Evolutionary conservation across 2,329 filamentous ascomycete species (phyloP).

Genomic region (Botrytis sinoallii): DNA sequence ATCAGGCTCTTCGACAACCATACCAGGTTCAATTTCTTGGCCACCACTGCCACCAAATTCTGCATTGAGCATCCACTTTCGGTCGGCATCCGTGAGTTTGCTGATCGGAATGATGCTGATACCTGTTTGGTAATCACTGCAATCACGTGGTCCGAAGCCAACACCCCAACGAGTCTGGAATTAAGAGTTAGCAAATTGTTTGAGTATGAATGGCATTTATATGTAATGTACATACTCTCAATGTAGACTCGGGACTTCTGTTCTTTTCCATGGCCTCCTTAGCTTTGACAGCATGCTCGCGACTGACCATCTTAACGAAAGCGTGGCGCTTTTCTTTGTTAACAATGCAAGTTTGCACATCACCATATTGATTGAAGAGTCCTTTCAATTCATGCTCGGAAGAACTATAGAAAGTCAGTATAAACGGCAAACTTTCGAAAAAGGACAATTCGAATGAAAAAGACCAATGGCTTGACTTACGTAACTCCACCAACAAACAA

Average conservation of each 20-base stretch:
- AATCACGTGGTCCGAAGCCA: slow-evolving; percentile 93
- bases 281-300: slow-evolving; percentile 77
- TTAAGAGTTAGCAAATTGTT: slow-evolving; percentile 13
- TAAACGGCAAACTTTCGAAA: slow-evolving; percentile 7
- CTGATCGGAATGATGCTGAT: slow-evolving; percentile 91
- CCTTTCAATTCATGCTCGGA: slow-evolving; percentile 77
- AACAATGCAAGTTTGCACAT: slow-evolving; percentile 95
- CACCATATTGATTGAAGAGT: slow-evolving; percentile 78
- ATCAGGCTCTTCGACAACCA: slow-evolving; percentile 94
- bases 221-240: slow-evolving; percentile 30
- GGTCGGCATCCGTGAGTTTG: slow-evolving; percentile 90
- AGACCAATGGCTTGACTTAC: slow-evolving; percentile 48
- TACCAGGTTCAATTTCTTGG: slow-evolving; percentile 70
- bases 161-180: slow-evolving; percentile 90
- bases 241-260: slow-evolving; percentile 61
- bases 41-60: slow-evolving; percentile 92
- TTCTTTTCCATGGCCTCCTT: slow-evolving; percentile 85
- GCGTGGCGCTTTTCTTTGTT: slow-evolving; percentile 98
- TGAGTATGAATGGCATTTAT: background rate
- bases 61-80: slow-evolving; percentile 94
- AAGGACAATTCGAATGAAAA: slow-evolving; percentile 11
- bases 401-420: slow-evolving; percentile 49
- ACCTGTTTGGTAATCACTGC: slow-evolving; percentile 90
- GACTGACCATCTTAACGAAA: slow-evolving; percentile 97
- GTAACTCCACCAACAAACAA: slow-evolving; percentile 95